phyloP scores from a whole-genome alignment of 73 alveolate genomes.

The Paramecium tetraurelia region DNA sequence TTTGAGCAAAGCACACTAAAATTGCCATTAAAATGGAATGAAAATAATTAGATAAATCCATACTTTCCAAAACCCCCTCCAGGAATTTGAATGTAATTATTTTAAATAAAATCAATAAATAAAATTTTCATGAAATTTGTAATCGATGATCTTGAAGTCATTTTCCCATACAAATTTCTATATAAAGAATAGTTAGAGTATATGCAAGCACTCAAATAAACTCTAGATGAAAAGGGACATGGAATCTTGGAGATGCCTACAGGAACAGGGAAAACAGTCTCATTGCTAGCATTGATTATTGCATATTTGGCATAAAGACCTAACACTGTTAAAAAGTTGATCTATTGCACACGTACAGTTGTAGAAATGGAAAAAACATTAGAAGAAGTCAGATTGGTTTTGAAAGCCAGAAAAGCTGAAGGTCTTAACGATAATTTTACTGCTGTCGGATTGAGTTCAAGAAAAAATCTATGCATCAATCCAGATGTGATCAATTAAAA shows the following conservation, averaged over 20 bases:
- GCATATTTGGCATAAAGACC: conserved; percentile 67
- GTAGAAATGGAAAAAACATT: conserved; percentile 89
- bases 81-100: background rate
- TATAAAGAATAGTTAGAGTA: conserved; percentile 79
- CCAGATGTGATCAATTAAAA: conserved; percentile 66
- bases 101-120: background rate
- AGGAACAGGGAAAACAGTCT: conserved; percentile 90
- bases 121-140: conserved; percentile 56
- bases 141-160: conserved; percentile 66
- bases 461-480: conserved; percentile 81
- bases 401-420: conserved; percentile 68
- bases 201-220: conserved; percentile 72
- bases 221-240: conserved; percentile 81
- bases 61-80: background rate
- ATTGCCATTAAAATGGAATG: conserved; percentile 30
- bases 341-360: conserved; percentile 85
- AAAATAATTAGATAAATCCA: background rate
- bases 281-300: conserved; percentile 70
- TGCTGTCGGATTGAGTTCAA: conserved; percentile 59
- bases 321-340: conserved; percentile 59
- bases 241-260: conserved; percentile 88
- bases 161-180: conserved; percentile 76
- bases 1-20: background rate
- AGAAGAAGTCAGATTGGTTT: conserved; percentile 74
- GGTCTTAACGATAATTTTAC: conserved; percentile 51